Evolutionary conservation across 805 yeast species (phyloP).

Genomic region (Starmerella riodocensis): DNA sequence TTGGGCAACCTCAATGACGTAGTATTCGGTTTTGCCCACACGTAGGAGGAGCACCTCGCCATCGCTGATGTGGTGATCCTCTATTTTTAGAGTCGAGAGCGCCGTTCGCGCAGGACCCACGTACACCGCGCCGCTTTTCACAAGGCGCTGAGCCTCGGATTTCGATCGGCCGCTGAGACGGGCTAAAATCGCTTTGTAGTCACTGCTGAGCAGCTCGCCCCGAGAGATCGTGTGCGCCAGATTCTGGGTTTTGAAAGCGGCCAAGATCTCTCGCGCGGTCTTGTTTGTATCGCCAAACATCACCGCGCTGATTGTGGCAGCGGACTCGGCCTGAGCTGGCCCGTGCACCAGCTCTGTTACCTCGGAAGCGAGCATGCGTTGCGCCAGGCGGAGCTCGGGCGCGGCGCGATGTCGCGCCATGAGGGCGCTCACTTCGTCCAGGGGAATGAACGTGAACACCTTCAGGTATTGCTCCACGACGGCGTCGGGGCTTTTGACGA

Average conservation of each 20-base stretch:
- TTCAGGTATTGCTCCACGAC: slow-evolving; percentile 57
- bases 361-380: slow-evolving; percentile 64
- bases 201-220: slow-evolving; percentile 29
- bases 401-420: slow-evolving; percentile 39
- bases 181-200: slow-evolving; percentile 42
- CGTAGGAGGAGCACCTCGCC: slow-evolving; percentile 52
- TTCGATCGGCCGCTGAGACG: slow-evolving; percentile 31
- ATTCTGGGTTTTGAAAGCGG: slow-evolving; percentile 46
- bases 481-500: slow-evolving; percentile 52
- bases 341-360: slow-evolving; percentile 85
- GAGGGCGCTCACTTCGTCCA: slow-evolving; percentile 41
- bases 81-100: slow-evolving; percentile 38
- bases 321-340: slow-evolving; percentile 53
- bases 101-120: slow-evolving; percentile 46
- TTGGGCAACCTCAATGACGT: slow-evolving; percentile 22
- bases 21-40: slow-evolving; percentile 49
- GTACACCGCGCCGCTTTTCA: slow-evolving; percentile 62
- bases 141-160: slow-evolving; percentile 46
- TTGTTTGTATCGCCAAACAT: slow-evolving; percentile 48
- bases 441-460: slow-evolving; percentile 68
- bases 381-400: slow-evolving; percentile 61
- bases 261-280: slow-evolving; percentile 34
- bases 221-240: slow-evolving; percentile 33
- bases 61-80: slow-evolving; percentile 36
- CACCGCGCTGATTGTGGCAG: slow-evolving; percentile 53